Conservation (phyloP, 352 stramenopile species). For the Pythium insidiosum region DNA sequence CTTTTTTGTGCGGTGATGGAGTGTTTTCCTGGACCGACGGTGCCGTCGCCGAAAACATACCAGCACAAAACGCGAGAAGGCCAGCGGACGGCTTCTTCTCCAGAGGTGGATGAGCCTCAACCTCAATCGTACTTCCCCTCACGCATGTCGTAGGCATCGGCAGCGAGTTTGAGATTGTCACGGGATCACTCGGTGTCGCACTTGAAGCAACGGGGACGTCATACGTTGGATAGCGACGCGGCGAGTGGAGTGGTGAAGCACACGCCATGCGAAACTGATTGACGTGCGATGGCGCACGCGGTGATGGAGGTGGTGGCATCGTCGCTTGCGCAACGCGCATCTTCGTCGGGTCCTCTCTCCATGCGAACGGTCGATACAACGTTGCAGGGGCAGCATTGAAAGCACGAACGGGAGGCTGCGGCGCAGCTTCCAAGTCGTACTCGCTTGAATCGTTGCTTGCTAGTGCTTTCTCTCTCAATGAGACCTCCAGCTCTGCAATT, state of each 20-base stretch:
- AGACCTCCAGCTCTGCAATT: background rate
- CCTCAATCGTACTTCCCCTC: too few relatives aligned
- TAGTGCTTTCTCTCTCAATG: background rate
- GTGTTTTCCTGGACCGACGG: constrained; percentile 4
- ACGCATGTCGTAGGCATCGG: too few relatives aligned
- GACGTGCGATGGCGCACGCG: too few relatives aligned
- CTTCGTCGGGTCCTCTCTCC: background rate
- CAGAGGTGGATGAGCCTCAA: background rate
- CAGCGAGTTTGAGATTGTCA: too few relatives aligned
- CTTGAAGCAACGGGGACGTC: too few relatives aligned
- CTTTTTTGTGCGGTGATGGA: constrained; percentile 17
- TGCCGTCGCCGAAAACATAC: constrained; percentile 21
- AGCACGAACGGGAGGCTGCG: background rate
- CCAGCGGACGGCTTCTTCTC: constrained; percentile 18
- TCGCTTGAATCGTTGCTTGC: constrained; percentile 1
- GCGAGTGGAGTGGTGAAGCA: background rate
- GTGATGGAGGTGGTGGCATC: background rate
- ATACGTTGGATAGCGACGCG: background rate
- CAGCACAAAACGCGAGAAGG: constrained; percentile 34
- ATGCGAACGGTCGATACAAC: constrained; percentile 9
- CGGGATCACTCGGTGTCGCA: too few relatives aligned
- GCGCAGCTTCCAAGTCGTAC: constrained; percentile 1
- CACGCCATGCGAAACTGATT: background rate
- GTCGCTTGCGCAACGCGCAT: background rate
- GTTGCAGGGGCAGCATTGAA: too few relatives aligned